A percentile compares a stretch with the other conserved stretches of the same genome.
Conservation (phyloP, 768 basidiomycete species). For the Amanita thiersii region DNA sequence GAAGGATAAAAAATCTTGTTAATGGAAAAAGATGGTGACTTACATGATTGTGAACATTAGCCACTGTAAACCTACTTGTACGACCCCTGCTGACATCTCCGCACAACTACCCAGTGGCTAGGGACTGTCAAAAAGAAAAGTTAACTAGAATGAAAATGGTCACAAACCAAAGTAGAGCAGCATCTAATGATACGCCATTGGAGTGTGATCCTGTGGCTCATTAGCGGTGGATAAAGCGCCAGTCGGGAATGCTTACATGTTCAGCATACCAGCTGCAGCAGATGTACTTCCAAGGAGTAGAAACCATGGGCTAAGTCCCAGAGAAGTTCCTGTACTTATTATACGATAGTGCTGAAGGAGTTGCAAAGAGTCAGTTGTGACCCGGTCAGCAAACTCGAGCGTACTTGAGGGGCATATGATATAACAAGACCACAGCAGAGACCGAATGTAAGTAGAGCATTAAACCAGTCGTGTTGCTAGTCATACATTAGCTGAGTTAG, state of each 20-base stretch:
- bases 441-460: constrained; percentile 52
- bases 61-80: constrained; percentile 83
- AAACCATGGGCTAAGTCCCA: constrained; percentile 91
- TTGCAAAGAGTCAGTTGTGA: not conserved
- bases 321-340: constrained; percentile 65
- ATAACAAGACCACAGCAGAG: constrained; percentile 68
- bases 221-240: not conserved
- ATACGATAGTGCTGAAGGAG: constrained; percentile 65
- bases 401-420: constrained; percentile 80
- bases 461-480: constrained; percentile 69
- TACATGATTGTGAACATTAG: constrained; percentile 77
- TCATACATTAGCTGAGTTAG: not conserved
- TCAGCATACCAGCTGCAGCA: constrained; percentile 74
- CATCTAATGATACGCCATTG: constrained; percentile 81
- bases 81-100: constrained; percentile 72
- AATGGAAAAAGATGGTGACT: constrained; percentile 20
- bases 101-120: constrained; percentile 51
- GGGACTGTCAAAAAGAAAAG: constrained; percentile 21
- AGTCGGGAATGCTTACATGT: constrained; percentile 47
- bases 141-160: not conserved
- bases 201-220: constrained; percentile 57
- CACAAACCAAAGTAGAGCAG: constrained; percentile 65
- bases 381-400: constrained; percentile 11
- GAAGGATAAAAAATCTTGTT: not conserved
- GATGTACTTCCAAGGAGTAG: constrained; percentile 84